Conservation (phyloP, 805 yeast species). For the Cyberlindnera suaveolens region DNA sequence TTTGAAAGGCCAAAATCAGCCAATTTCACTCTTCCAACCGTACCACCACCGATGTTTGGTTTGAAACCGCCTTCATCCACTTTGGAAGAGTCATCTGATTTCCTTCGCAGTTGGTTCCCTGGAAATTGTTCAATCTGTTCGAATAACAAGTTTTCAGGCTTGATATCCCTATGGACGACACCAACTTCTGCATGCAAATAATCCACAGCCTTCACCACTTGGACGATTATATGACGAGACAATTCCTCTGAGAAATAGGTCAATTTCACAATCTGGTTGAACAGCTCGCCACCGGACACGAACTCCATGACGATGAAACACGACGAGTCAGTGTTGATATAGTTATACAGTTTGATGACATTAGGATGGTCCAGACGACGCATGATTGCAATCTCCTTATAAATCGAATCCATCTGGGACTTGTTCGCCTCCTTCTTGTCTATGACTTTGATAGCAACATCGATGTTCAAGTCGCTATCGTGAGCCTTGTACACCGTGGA, state of each 20-base stretch:
- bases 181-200: constrained; percentile 71
- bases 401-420: constrained; percentile 59
- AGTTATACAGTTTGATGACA: constrained; percentile 58
- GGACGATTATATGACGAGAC: constrained; percentile 55
- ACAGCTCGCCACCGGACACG: constrained; percentile 73
- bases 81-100: constrained; percentile 66
- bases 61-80: constrained; percentile 82
- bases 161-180: constrained; percentile 77
- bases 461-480: constrained; percentile 16
- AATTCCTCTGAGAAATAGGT: constrained; percentile 63
- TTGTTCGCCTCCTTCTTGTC: constrained; percentile 62
- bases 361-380: constrained; percentile 58
- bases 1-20: constrained; percentile 96
- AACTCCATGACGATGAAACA: constrained; percentile 63
- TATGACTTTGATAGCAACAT: constrained; percentile 52
- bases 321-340: constrained; percentile 53
- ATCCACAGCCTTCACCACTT: constrained; percentile 57
- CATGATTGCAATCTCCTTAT: constrained; percentile 77
- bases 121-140: constrained; percentile 52
- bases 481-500: constrained; percentile 64
- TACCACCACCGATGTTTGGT: constrained; percentile 86
- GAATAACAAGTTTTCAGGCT: constrained; percentile 72
- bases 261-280: constrained; percentile 58
- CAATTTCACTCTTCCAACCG: constrained; percentile 80
- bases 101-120: constrained; percentile 34